Conservation (phyloP, 805 yeast genomes). For the Suhomyces sp. region DNA sequence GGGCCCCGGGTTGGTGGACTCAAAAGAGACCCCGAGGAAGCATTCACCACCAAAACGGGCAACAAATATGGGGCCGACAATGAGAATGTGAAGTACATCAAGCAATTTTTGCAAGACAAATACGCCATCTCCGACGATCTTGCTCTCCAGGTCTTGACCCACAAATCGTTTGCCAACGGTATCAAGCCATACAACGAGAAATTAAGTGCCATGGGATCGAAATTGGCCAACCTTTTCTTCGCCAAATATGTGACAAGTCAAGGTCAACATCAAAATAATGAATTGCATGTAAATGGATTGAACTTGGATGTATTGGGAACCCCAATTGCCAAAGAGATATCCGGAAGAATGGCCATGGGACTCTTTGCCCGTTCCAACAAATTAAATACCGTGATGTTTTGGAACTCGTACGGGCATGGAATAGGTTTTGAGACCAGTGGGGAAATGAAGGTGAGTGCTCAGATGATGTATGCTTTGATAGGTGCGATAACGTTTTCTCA, state of each 20-base stretch:
- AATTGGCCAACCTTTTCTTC: constrained; percentile 50
- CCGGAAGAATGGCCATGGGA: constrained; percentile 50
- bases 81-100: constrained; percentile 48
- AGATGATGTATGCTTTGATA: constrained; percentile 56
- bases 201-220: constrained; percentile 68
- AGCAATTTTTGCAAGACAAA: constrained; percentile 45
- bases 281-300: constrained; percentile 41
- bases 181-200: constrained; percentile 86
- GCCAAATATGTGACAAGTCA: constrained; percentile 42
- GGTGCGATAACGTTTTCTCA: constrained; percentile 66
- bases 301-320: constrained; percentile 63
- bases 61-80: constrained; percentile 51
- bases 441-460: constrained; percentile 52
- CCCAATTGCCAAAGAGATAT: constrained; percentile 47
- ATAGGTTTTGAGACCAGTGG: constrained; percentile 50
- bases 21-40: constrained; percentile 64
- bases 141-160: constrained; percentile 80
- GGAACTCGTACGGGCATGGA: constrained; percentile 58
- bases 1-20: constrained; percentile 67
- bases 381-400: constrained; percentile 56
- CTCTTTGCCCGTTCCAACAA: constrained; percentile 48
- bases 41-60: constrained; percentile 30
- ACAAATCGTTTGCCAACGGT: constrained; percentile 93
- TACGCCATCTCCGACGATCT: constrained; percentile 58
- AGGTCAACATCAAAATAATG: constrained; percentile 20